Conservation (phyloP, 352 stramenopile genomes). For the Phytophthora fragariaefolia region DNA sequence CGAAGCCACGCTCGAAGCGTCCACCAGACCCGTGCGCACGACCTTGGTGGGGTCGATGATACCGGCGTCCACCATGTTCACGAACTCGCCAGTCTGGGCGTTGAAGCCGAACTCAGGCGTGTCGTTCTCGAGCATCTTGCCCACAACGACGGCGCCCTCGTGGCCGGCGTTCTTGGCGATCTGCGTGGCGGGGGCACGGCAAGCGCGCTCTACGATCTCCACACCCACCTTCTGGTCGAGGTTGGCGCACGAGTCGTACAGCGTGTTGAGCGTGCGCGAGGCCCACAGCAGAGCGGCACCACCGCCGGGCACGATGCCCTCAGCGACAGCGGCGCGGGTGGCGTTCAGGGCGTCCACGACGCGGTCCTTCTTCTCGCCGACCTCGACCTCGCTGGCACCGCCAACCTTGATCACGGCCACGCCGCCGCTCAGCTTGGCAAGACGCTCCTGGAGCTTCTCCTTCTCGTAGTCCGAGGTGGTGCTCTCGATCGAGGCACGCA, state of each 20-base stretch:
- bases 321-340: slow-evolving; percentile 97
- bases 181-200: slow-evolving; percentile 94
- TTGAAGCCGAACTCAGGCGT: slow-evolving; percentile 96
- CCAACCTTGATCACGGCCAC: slow-evolving; percentile 99
- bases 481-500: slow-evolving; percentile 94
- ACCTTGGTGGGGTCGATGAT: slow-evolving; percentile 99
- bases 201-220: slow-evolving; percentile 97
- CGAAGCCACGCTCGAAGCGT: slow-evolving; percentile 98
- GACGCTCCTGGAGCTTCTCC: slow-evolving; percentile 99
- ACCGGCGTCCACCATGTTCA: slow-evolving; percentile 98
- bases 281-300: slow-evolving; percentile 98
- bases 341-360: slow-evolving; percentile 99
- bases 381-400: slow-evolving; percentile 98
- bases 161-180: slow-evolving; percentile 99
- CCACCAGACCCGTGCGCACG: slow-evolving; percentile 97
- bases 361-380: slow-evolving; percentile 99
- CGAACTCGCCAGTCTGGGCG: slow-evolving; percentile 97
- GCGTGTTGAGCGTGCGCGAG: slow-evolving; percentile 90
- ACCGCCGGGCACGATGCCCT: slow-evolving; percentile 99
- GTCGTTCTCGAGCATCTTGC: slow-evolving; percentile 98
- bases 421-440: slow-evolving; percentile 99
- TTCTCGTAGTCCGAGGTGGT: slow-evolving; percentile 99
- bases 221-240: slow-evolving; percentile 99
- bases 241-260: slow-evolving; percentile 92
- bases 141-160: slow-evolving; percentile 98